A percentile compares a stretch with the other conserved stretches of the same genome.
These are phyloP conservation scores for Piloderma croceum DNA, from an alignment of 768 basidiomycete species.

Conservation along the genomic window DNA sequence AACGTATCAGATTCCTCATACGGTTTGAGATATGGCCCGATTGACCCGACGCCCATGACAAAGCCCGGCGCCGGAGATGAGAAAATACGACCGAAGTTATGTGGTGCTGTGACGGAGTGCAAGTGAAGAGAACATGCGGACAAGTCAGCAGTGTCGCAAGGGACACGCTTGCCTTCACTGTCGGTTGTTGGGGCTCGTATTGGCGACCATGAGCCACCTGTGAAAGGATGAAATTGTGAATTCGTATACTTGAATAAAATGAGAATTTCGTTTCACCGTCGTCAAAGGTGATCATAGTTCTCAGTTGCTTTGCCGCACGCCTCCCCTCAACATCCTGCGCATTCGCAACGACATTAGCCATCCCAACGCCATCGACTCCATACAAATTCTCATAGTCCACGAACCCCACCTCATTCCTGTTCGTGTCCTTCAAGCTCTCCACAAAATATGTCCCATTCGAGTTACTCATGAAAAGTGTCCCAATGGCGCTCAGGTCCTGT, in stretches of 20 bases:
- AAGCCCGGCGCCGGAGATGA: constrained; percentile 92
- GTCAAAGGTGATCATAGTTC: constrained; percentile 82
- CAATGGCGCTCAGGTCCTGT: constrained; percentile 54
- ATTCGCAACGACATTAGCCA: constrained; percentile 85
- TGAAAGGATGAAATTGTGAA: background rate
- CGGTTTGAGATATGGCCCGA: constrained; percentile 59
- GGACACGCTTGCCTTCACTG: constrained; percentile 51
- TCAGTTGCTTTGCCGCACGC: constrained; percentile 63
- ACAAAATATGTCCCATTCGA: constrained; percentile 96
- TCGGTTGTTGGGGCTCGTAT: constrained; percentile 56
- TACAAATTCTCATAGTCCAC: constrained; percentile 91
- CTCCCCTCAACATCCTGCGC: constrained; percentile 76
- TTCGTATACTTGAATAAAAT: too few relatives aligned
- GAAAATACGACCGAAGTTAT: constrained; percentile 92
- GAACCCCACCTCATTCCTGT: constrained; percentile 80
- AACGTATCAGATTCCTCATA: constrained; percentile 94
- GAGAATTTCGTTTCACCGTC: constrained; percentile 49
- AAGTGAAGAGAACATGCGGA: constrained; percentile 80
- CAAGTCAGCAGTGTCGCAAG: constrained; percentile 53
- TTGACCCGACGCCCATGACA: constrained; percentile 93
- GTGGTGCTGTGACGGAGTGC: constrained; percentile 86
- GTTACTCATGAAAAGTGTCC: constrained; percentile 93
- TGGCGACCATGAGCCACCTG: constrained; percentile 70
- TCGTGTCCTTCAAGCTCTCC: constrained; percentile 86
- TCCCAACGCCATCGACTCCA: constrained; percentile 84